phyloP scores from a whole-genome alignment of 768 basidiomycete species.

The Leccinum subgranulosum region DNA sequence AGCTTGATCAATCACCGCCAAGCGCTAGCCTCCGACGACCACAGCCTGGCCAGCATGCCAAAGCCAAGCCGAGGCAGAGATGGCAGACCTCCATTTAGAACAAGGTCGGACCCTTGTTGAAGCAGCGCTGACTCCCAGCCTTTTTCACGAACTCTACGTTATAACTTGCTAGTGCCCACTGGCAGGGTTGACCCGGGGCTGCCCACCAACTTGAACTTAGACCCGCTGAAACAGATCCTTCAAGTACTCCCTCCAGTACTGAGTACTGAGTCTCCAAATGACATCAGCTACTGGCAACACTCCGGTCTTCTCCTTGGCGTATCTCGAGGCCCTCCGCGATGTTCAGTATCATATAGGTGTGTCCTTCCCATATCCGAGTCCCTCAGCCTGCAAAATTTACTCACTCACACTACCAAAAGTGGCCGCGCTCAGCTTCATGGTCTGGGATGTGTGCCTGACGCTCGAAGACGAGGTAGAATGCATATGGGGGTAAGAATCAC shows the following conservation, averaged over 20 bases:
- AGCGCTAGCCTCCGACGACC: too few species aligned
- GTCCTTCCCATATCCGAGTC: background rate
- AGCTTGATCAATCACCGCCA: too few species aligned
- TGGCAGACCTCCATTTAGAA: too few species aligned
- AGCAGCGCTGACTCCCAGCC: too few species aligned
- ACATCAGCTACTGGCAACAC: background rate
- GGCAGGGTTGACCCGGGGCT: too few species aligned
- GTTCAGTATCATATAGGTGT: conserved; percentile 11
- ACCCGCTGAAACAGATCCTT: too few species aligned
- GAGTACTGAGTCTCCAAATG: conserved; percentile 3
- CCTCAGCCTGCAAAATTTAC: background rate
- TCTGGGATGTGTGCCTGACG: conserved; percentile 28
- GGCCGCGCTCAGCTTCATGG: conserved; percentile 23
- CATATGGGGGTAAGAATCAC: conserved; percentile 29
- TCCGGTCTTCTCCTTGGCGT: conserved; percentile 1
- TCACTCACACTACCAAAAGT: conserved; percentile 12
- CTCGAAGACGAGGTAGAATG: conserved; percentile 25
- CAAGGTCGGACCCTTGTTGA: too few species aligned
- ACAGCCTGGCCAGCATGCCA: too few species aligned
- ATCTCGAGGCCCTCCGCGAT: conserved; percentile 4
- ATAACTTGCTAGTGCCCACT: too few species aligned
- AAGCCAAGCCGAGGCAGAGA: too few species aligned
- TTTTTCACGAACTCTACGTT: too few species aligned
- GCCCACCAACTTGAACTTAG: too few species aligned
- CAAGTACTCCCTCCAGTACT: background rate